Conservation (phyloP, 441 rosid genomes). For the Bruguiera hainesii region DNA sequence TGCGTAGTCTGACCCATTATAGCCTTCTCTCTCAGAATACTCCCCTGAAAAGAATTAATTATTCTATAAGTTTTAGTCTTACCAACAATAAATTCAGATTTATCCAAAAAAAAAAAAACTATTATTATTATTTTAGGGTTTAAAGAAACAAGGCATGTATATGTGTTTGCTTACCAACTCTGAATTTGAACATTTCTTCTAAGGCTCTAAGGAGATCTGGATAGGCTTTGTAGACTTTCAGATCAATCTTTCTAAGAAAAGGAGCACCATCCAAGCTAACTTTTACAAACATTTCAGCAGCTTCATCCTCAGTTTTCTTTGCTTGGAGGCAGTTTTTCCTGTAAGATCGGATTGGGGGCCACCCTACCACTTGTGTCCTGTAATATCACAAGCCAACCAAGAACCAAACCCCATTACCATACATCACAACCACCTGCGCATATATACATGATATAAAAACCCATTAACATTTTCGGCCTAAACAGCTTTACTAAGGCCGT, state of each 20-base stretch:
- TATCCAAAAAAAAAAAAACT: background rate
- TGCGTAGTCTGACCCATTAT: conserved; percentile 63
- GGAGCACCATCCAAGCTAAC: conserved; percentile 92
- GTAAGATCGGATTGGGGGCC: conserved; percentile 77
- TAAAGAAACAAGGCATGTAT: too few relatives aligned
- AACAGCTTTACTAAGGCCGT: too few relatives aligned
- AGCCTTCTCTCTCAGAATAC: conserved; percentile 68
- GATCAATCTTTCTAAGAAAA: conserved; percentile 73
- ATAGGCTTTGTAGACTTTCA: conserved; percentile 52
- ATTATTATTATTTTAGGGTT: too few relatives aligned
- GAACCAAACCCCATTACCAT: background rate
- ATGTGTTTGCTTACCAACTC: conserved; percentile 35
- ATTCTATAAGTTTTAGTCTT: background rate
- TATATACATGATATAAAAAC: background rate
- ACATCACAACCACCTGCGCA: background rate
- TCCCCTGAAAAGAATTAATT: conserved; percentile 31
- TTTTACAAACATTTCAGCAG: conserved; percentile 51
- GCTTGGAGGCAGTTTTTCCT: conserved; percentile 53
- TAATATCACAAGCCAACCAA: conserved; percentile 6
- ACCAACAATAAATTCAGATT: background rate
- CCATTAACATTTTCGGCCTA: too few relatives aligned
- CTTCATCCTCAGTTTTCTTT: conserved; percentile 49
- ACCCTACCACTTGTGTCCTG: conserved; percentile 75
- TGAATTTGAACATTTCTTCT: conserved; percentile 71
- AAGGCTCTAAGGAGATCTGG: conserved; percentile 53